These are phyloP conservation scores for Arbutus unedo DNA, from an alignment of 148 eudicot species.

Conservation along the genomic window DNA sequence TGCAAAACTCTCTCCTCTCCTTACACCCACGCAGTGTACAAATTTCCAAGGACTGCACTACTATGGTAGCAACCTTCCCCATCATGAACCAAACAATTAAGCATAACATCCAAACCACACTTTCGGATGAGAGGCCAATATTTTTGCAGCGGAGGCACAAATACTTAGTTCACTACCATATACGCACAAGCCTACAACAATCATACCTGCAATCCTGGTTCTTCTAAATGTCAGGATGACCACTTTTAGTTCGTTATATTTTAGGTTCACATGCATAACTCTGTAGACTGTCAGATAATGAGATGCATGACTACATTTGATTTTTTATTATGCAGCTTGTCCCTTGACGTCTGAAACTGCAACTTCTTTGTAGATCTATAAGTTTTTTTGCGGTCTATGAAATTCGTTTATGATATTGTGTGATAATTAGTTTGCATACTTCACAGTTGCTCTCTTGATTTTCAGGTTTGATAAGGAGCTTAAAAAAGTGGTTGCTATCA, in stretches of 20 bases:
- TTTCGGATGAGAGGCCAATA: not conserved
- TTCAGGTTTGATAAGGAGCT: conserved; percentile 91
- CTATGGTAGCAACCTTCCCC: not conserved
- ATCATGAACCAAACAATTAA: conserved; percentile 3
- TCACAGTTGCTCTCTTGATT: conserved; percentile 12
- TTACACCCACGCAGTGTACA: not conserved
- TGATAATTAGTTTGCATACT: conserved; percentile 10
- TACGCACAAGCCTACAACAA: not conserved
- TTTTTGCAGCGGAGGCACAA: conserved; percentile 6
- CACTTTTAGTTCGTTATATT: not conserved
- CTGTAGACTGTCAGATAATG: not conserved
- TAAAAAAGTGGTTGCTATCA: conserved; percentile 87
- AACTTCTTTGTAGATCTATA: not conserved
- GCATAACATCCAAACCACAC: not conserved
- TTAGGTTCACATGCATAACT: not conserved
- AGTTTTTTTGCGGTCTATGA: not conserved
- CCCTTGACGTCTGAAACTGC: not conserved
- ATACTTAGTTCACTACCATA: not conserved
- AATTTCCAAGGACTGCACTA: not conserved
- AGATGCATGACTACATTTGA: conserved; percentile 4
- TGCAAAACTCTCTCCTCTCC: not conserved
- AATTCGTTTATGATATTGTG: not conserved
- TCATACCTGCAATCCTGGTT: not conserved
- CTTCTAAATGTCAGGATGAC: not conserved
- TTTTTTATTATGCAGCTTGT: not conserved